Conservation (phyloP, 208 protist genomes). For the Leishmania martiniquensis region DNA sequence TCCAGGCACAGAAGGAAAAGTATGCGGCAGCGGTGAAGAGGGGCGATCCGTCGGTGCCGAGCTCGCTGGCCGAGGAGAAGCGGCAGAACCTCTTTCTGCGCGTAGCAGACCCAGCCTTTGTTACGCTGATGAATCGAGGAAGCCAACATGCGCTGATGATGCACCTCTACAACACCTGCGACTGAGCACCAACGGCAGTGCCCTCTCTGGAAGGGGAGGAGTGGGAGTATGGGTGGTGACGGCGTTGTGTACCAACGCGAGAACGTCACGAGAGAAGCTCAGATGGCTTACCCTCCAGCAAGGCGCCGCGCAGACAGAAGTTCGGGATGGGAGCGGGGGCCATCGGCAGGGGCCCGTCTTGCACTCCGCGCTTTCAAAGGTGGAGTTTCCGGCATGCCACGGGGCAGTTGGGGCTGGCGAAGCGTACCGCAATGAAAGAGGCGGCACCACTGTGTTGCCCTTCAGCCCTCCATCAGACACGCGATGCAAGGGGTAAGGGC, state of each 20-base stretch:
- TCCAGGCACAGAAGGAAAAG: slow-evolving; percentile 45
- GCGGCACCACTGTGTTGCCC: background rate
- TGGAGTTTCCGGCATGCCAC: background rate
- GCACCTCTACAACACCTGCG: slow-evolving; percentile 83
- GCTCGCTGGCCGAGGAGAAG: slow-evolving; percentile 83
- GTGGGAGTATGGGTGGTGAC: background rate
- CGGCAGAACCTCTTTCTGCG: slow-evolving; percentile 89
- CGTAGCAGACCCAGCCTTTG: slow-evolving; percentile 57
- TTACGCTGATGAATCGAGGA: slow-evolving; percentile 45
- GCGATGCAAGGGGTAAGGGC: background rate
- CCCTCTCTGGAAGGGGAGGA: background rate
- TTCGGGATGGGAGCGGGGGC: background rate
- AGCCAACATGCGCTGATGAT: slow-evolving; percentile 58
- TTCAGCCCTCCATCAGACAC: background rate
- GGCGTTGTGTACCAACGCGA: background rate
- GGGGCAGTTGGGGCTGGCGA: background rate
- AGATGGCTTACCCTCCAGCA: background rate
- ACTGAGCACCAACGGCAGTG: slow-evolving; percentile 30
- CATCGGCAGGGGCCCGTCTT: too few relatives aligned
- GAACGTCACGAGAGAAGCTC: background rate
- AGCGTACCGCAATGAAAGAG: background rate
- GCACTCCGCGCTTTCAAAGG: background rate
- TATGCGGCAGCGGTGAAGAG: slow-evolving; percentile 49
- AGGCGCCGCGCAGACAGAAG: background rate
- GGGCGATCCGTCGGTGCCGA: slow-evolving; percentile 72